Evolutionary conservation across 305 asterid genomes (phyloP), one percentile per base, ranked within the genome.

Genomic region (Fraxinus dipetala): DNA sequence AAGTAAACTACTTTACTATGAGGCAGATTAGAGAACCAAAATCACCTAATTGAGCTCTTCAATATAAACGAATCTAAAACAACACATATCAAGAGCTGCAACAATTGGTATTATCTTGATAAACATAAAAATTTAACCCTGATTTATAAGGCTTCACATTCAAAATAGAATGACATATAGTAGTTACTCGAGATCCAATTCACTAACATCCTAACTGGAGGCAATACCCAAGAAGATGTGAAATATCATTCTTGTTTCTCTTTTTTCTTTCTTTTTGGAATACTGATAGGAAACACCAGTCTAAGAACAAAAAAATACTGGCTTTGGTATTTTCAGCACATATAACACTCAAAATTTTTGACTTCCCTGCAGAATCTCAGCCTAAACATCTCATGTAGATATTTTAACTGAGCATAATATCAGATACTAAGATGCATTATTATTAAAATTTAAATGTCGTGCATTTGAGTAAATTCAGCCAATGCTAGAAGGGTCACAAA

Each of bases 1-100:
- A 90, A 95, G 93, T 87, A 91, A 91, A 91, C 86, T 88, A 90
- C 85, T 87, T 92, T 78, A 87, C 89, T 82, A 86, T 74, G 78
- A 69, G 87, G 84, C 61, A 78, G 69, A 84, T 85, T 79, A 87
- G 75, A 78, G 28, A 72, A 82, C 73, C 34, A 79, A 76, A 34
- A 82, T 59, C 74, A 82, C 30, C 56, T 61, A 36, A 78, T n/a
- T 40, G 76, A 70, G 40, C 78, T 38, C 65, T 65, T 75, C 75
- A 83, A 51, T 69, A 26, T 81, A 22, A 72, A 56, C 78, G 38
- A 82, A 76, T 74, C 73, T 40, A 20, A 75, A 30, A 82, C 20
- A 61, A 84, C 40, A 81, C 38, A 74, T 36, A 69, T 32, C 36
- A 54, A 63, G 35, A 74, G 65, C 82, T 69, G 81, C 78, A 84